A percentile compares a stretch with the other conserved stretches of the same genome.
phyloP scores from a whole-genome alignment of 768 basidiomycete genomes.

The Tricholoma bakamatsutake region DNA sequence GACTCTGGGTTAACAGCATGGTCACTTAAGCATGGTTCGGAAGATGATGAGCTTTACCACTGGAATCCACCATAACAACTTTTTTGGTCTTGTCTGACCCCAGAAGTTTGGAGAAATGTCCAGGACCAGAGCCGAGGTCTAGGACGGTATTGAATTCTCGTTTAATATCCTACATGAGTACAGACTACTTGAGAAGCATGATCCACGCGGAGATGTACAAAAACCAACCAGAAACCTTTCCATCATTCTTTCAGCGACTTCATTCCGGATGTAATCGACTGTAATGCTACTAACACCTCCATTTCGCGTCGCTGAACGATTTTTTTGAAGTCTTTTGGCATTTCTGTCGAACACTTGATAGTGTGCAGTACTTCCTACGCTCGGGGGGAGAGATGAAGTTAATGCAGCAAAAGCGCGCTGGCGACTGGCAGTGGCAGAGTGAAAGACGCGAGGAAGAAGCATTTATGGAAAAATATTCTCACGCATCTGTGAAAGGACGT shows the following conservation, averaged over 20 bases:
- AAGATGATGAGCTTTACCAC: conserved; percentile 44
- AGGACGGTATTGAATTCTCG: conserved; percentile 72
- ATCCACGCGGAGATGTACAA: not conserved
- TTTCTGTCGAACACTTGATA: conserved; percentile 86
- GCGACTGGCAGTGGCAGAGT: not conserved
- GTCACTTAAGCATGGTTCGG: not conserved
- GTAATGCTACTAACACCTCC: conserved; percentile 58
- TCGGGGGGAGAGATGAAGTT: conserved; percentile 37
- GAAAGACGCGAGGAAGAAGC: conserved; percentile 18
- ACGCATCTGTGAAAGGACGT: not conserved
- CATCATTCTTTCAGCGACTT: conserved; percentile 85
- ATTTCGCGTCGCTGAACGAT: conserved; percentile 58
- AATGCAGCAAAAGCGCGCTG: conserved; percentile 44
- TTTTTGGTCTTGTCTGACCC: conserved; percentile 63
- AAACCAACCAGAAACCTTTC: conserved; percentile 76
- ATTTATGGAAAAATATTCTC: conserved; percentile 14
- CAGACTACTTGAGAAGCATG: not conserved
- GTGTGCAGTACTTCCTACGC: conserved; percentile 45
- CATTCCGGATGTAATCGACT: conserved; percentile 89
- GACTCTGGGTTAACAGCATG: conserved; percentile 38
- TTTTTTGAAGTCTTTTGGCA: conserved; percentile 71
- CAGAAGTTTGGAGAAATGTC: conserved; percentile 84
- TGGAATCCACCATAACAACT: conserved; percentile 81
- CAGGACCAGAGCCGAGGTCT: conserved; percentile 88
- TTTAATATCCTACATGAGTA: conserved; percentile 74